These are phyloP conservation scores for Jackrogersella multiformis DNA, from an alignment of 495 filamentous ascomycete species.

Conservation along the genomic window DNA sequence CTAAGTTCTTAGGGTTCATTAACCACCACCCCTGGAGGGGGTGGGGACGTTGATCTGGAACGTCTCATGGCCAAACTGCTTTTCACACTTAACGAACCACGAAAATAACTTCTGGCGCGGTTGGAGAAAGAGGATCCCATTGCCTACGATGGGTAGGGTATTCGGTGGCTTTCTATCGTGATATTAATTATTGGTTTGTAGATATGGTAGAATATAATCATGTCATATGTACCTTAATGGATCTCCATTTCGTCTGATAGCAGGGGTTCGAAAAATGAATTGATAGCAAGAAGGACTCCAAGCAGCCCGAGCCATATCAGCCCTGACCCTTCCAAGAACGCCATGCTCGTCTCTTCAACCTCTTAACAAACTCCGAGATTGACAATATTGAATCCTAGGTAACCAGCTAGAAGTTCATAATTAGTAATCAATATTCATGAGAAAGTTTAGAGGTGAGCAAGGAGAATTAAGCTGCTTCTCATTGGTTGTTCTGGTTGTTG, in stretches of 20 bases:
- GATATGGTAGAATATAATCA: not conserved
- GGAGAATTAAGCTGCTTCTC: not conserved
- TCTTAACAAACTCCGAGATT: not conserved
- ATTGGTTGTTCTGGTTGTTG: not conserved
- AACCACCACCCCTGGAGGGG: constrained; percentile 65
- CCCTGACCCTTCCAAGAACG: constrained; percentile 28
- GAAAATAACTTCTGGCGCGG: constrained; percentile 64
- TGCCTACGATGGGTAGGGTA: constrained; percentile 65
- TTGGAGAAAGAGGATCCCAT: constrained; percentile 67
- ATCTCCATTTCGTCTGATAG: constrained; percentile 47
- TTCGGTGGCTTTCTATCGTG: constrained; percentile 59
- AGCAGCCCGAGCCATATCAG: constrained; percentile 19
- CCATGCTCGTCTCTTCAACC: constrained; percentile 25
- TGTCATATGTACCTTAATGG: constrained; percentile 44
- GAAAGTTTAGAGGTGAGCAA: not conserved
- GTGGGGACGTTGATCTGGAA: constrained; percentile 66
- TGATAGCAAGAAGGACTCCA: constrained; percentile 28
- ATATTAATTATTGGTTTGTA: not conserved
- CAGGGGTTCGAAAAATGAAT: constrained; percentile 41
- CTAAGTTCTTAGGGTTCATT: constrained; percentile 66
- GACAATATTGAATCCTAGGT: not conserved
- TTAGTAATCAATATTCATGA: no score
- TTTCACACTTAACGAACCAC: constrained; percentile 67
- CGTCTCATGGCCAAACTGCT: constrained; percentile 62
- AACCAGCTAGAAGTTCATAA: not conserved